Evolutionary conservation across 352 stramenopile species (phyloP).

Genomic region (Blastocystis hominis): DNA sequence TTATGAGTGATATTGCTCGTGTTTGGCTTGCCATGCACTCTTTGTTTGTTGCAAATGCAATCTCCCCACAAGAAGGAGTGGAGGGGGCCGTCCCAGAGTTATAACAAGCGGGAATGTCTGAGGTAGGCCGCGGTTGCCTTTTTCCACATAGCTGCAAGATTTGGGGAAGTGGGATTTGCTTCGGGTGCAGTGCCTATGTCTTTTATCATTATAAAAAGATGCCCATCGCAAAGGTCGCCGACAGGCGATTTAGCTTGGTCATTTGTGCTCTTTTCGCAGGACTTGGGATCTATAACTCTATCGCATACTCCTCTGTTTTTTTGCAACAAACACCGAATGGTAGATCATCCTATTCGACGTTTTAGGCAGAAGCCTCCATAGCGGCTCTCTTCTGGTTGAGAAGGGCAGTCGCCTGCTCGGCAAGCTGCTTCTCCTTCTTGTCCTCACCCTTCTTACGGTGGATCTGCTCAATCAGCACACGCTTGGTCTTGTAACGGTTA

Average conservation of each 20-base stretch:
- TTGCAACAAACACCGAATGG: not conserved
- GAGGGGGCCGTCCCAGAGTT: not conserved
- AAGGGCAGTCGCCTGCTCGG: too few relatives aligned
- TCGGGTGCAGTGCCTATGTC: not conserved
- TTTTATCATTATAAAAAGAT: not conserved
- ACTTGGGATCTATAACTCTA: not conserved
- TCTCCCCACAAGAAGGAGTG: not conserved
- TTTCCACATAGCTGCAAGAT: not conserved
- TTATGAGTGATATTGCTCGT: not conserved
- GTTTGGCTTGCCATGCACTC: not conserved
- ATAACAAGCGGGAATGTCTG: not conserved
- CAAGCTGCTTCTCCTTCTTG: too few relatives aligned
- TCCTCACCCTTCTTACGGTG: too few relatives aligned
- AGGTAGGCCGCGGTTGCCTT: not conserved
- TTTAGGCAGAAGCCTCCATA: conserved; percentile 73
- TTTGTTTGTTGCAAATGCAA: not conserved
- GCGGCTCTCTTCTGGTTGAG: too few relatives aligned
- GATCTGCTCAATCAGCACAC: too few relatives aligned
- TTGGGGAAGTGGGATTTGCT: conserved; percentile 3
- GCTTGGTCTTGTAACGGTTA: too few relatives aligned
- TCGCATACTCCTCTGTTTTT: not conserved
- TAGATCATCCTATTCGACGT: not conserved
- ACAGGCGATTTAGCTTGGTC: not conserved
- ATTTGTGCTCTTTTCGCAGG: not conserved
- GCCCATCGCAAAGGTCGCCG: not conserved